Percentiles rank a stretch among this genome's conserved stretches.
These are phyloP conservation scores for Aureobasidium sp. DNA, from an alignment of 2,329 filamentous ascomycete species.

Conservation along the genomic window DNA sequence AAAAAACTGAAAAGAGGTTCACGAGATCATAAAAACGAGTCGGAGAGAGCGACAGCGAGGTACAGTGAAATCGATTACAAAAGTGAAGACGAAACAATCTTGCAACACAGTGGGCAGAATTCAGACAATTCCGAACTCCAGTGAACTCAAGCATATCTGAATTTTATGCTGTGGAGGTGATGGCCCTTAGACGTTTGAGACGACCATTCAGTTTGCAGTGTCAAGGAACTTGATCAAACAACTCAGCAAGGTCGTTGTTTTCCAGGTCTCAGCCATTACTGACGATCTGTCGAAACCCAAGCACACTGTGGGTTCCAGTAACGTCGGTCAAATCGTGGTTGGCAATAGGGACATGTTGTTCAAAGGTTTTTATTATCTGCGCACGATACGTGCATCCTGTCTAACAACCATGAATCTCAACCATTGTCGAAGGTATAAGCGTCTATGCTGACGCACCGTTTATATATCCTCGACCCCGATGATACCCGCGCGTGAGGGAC, in stretches of 20 bases:
- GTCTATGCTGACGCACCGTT: neutral
- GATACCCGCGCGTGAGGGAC: neutral
- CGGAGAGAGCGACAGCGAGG: neutral
- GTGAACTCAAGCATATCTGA: too few species aligned
- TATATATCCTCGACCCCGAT: neutral
- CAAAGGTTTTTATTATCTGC: neutral
- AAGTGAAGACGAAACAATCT: too few species aligned
- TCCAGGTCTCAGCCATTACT: neutral
- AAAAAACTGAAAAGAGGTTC: neutral
- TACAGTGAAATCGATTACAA: too few species aligned
- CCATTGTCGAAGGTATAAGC: neutral
- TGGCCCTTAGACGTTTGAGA: too few species aligned
- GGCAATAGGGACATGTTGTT: neutral
- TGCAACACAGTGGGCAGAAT: too few species aligned
- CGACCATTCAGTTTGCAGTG: neutral
- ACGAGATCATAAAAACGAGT: neutral
- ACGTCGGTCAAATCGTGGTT: neutral
- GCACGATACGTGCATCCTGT: neutral
- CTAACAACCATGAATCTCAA: neutral
- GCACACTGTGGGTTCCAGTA: neutral
- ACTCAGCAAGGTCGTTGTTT: neutral
- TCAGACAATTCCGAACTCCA: too few species aligned
- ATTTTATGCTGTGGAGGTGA: too few species aligned
- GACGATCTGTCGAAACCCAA: neutral
- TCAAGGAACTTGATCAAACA: neutral